Evolutionary conservation across 768 basidiomycete species (phyloP), one percentile per base, ranked within the genome.

Genomic region (Strobilomyces echinocephalus): DNA sequence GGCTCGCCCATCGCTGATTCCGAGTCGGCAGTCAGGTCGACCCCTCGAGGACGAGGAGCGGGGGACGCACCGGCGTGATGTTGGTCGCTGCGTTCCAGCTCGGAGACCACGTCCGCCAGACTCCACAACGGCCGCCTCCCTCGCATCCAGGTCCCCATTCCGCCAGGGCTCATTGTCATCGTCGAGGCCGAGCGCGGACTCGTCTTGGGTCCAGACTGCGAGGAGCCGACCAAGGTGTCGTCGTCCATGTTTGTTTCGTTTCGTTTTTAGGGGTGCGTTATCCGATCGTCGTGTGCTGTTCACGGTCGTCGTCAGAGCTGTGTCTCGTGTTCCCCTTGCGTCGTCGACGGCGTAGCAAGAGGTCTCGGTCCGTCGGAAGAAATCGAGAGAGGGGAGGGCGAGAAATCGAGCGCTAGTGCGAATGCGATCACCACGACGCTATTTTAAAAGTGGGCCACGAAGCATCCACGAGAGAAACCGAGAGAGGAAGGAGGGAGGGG

Each of bases 91-190:
- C 62, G 73, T 57, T 70, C 72, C 52, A 80, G 54, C 53, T 79
- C 77, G 14, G 63, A 53, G 30, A 80, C 63, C 28, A 73, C 74
- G 49, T 80, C 79, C 20, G 78, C 63, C 30, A 80, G 58, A 31
- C 70, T 77, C 34, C 69, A 58, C 46, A 78, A 55, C 4, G 69
- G 73, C 52, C 76, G 68, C 53, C 74, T 69, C 30, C 60, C 63
- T 18, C 55, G 42, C 18, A 41, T 43, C 8, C 61, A 28, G 1
- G 52, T 12, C 21, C 45, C 34, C n/a, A 44, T 46, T 0, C 56
- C 51, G 24, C 52, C 48, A 8, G 60, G 63, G 36, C 53, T 60
- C 2, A 18, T 5, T 4, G 56, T 53, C 15, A 15, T 52, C 4
- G 65, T 57, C 41, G 63, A 58, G 41, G 54, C 39, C 16, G 65